These are phyloP conservation scores for Dichotomopilus funicola DNA, from an alignment of 2,329 filamentous ascomycete genomes.

Conservation along the genomic window DNA sequence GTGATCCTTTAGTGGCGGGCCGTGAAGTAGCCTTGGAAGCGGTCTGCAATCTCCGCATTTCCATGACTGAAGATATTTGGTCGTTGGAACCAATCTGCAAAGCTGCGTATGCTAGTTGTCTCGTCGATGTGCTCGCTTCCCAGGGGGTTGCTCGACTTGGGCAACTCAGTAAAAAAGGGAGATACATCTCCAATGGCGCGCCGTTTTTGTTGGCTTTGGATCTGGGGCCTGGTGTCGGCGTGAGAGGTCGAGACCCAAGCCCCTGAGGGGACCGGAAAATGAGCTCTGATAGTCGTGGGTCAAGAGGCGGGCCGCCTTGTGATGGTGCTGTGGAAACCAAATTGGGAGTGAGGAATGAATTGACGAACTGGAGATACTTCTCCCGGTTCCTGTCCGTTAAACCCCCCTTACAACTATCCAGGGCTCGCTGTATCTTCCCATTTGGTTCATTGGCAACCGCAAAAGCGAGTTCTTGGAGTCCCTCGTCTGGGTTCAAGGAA, in stretches of 20 bases:
- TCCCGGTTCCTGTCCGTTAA: constrained; percentile 11
- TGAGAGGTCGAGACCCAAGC: background rate
- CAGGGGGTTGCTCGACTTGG: constrained; percentile 34
- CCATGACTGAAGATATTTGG: constrained; percentile 26
- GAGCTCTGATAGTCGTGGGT: constrained; percentile 27
- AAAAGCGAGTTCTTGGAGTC: constrained; percentile 28
- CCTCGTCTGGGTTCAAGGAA: constrained; percentile 19
- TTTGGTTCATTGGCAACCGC: constrained; percentile 28
- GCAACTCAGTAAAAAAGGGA: constrained; percentile 37
- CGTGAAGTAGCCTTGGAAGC: constrained; percentile 10
- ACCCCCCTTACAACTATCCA: constrained; percentile 20
- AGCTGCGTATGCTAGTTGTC: constrained; percentile 34
- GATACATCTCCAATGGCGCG: constrained; percentile 28
- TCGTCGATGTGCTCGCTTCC: constrained; percentile 31
- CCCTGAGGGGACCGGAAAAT: constrained; percentile 19
- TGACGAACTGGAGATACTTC: constrained; percentile 25
- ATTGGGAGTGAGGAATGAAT: constrained; percentile 23
- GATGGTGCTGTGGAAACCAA: constrained; percentile 1
- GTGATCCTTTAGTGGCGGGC: constrained; percentile 23
- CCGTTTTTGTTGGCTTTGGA: background rate
- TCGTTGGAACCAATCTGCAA: constrained; percentile 22
- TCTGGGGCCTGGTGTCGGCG: background rate
- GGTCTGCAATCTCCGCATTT: constrained; percentile 35
- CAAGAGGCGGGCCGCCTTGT: constrained; percentile 17
- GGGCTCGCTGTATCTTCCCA: constrained; percentile 20